phyloP scores from a whole-genome alignment of 148 eudicot species.

The Suaeda aralocaspica region DNA sequence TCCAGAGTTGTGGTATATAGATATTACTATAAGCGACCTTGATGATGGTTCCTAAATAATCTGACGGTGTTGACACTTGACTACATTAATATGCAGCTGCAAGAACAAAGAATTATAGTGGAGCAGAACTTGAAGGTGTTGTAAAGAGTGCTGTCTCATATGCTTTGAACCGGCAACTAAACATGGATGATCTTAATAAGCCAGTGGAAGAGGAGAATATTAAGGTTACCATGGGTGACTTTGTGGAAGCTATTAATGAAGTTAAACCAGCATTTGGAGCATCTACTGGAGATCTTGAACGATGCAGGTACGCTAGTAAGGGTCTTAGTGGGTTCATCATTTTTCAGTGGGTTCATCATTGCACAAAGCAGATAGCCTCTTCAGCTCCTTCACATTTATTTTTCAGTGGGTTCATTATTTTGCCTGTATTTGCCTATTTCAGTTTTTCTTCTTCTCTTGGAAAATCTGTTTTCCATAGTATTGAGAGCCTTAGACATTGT shows the following conservation, averaged over 20 bases:
- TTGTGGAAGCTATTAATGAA: slow-evolving; percentile 75
- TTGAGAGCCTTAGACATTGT: no score
- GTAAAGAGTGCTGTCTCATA: slow-evolving; percentile 97
- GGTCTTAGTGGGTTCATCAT: background rate
- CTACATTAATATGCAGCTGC: slow-evolving; percentile 52
- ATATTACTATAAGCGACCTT: background rate
- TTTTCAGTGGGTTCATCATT: no score
- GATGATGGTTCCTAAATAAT: background rate
- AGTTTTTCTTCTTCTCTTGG: no score
- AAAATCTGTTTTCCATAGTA: no score
- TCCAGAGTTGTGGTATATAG: background rate
- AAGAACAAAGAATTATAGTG: slow-evolving; percentile 93
- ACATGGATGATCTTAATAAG: slow-evolving; percentile 89
- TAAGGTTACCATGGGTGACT: slow-evolving; percentile 94
- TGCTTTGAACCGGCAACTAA: slow-evolving; percentile 87
- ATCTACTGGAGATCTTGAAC: slow-evolving; percentile 88
- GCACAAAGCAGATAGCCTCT: no score
- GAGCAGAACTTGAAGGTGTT: slow-evolving; percentile 99
- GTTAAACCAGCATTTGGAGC: slow-evolving; percentile 97
- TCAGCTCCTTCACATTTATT: no score
- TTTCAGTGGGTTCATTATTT: no score
- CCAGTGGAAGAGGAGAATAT: slow-evolving; percentile 92
- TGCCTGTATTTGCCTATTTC: no score
- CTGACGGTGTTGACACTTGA: slow-evolving; percentile 6
- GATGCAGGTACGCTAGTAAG: slow-evolving; percentile 60